A percentile compares a stretch with the other conserved stretches of the same genome.
These are phyloP conservation scores for Taphrina flavorubra DNA, from an alignment of 1,139 yeast species.

Conservation along the genomic window DNA sequence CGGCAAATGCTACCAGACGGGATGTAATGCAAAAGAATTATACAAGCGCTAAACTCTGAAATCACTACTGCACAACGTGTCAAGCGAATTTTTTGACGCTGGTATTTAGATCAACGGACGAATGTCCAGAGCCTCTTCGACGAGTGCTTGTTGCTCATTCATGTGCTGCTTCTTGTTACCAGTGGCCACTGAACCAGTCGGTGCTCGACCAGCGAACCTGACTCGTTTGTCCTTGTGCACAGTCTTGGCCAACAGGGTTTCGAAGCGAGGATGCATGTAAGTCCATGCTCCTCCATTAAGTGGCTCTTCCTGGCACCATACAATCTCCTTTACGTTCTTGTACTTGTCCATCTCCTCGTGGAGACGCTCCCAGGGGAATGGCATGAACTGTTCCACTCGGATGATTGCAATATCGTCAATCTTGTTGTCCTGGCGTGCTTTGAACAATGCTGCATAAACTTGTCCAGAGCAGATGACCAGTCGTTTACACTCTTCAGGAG, in stretches of 20 bases:
- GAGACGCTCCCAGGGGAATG: conserved; percentile 97
- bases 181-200: conserved; percentile 97
- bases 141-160: conserved; percentile 87
- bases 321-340: conserved; percentile 84
- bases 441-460: conserved; percentile 89
- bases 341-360: conserved; percentile 80
- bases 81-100: not conserved
- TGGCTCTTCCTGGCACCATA: conserved; percentile 99
- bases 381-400: conserved; percentile 93
- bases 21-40: not conserved
- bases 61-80: not conserved
- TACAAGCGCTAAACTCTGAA: conserved; percentile 2
- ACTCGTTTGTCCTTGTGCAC: conserved; percentile 63
- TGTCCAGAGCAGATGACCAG: conserved; percentile 88
- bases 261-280: conserved; percentile 78
- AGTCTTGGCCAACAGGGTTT: conserved; percentile 76
- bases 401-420: conserved; percentile 86
- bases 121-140: conserved; percentile 69
- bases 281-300: conserved; percentile 94
- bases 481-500: conserved; percentile 86
- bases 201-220: conserved; percentile 97
- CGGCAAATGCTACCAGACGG: too few relatives aligned
- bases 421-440: conserved; percentile 77
- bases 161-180: conserved; percentile 89
- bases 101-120: conserved; percentile 19